Evolutionary conservation across 1,139 yeast species (phyloP).

Genomic region (Chernovozyma sophiae-reginae): DNA sequence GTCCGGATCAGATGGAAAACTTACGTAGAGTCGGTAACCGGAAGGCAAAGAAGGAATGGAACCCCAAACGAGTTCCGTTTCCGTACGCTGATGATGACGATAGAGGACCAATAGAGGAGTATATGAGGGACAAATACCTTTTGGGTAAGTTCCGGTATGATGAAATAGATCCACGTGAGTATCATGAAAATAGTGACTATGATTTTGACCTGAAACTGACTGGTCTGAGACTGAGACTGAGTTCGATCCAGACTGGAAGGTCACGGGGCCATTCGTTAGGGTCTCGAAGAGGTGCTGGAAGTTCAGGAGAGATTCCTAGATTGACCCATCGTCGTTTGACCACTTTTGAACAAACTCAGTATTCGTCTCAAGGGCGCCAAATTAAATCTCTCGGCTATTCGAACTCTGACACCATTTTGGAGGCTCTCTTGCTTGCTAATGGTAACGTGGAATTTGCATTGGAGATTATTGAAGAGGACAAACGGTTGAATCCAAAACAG

Average conservation of each 20-base stretch:
- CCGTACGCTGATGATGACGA: slow-evolving; percentile 69
- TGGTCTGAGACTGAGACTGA: slow-evolving; percentile 23
- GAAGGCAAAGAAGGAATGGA: slow-evolving; percentile 61
- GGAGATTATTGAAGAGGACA: slow-evolving; percentile 42
- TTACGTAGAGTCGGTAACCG: slow-evolving; percentile 64
- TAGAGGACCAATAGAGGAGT: slow-evolving; percentile 41
- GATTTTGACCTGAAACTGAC: slow-evolving; percentile 11
- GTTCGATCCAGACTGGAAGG: slow-evolving; percentile 13
- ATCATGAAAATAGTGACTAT: slow-evolving; percentile 18
- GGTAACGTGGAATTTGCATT: slow-evolving; percentile 50
- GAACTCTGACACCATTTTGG: slow-evolving; percentile 45
- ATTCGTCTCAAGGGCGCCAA: slow-evolving; percentile 34
- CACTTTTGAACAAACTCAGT: slow-evolving; percentile 39
- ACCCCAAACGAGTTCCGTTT: slow-evolving; percentile 56
- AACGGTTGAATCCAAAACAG: slow-evolving; percentile 31
- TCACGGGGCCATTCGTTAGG: slow-evolving; percentile 1
- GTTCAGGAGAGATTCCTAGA: slow-evolving; percentile 20
- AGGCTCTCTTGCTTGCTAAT: slow-evolving; percentile 43
- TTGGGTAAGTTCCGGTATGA: slow-evolving; percentile 43
- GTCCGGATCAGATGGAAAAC: slow-evolving; percentile 52
- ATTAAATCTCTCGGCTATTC: slow-evolving; percentile 43
- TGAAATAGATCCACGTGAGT: slow-evolving; percentile 19
- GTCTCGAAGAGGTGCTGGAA: neutral
- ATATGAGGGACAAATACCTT: slow-evolving; percentile 52
- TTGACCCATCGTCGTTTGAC: slow-evolving; percentile 43